phyloP scores from a whole-genome alignment of 192 early-diverging fungal species.

The Tieghemiomyces parasiticus region DNA sequence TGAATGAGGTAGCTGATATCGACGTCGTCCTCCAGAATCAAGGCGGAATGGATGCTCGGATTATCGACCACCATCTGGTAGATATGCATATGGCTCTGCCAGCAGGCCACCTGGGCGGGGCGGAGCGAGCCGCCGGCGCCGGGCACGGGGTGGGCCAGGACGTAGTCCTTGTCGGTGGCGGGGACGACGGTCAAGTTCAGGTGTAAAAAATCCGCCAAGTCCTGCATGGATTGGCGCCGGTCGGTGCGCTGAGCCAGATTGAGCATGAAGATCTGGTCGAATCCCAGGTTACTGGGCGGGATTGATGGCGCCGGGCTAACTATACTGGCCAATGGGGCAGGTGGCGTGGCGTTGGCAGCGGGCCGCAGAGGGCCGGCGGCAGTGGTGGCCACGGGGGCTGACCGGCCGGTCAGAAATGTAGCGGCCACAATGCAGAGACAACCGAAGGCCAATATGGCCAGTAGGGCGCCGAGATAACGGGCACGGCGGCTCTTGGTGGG shows the following conservation, averaged over 20 bases:
- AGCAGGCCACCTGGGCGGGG: constrained; percentile 12
- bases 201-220: constrained; percentile 9
- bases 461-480: not conserved
- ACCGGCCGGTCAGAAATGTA: not conserved
- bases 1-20: constrained; percentile 11
- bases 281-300: not conserved
- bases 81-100: constrained; percentile 14
- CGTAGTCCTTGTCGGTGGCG: constrained; percentile 9
- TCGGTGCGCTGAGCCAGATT: constrained; percentile 13
- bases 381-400: no score
- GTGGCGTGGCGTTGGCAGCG: not conserved
- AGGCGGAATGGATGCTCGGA: not conserved
- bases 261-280: constrained; percentile 14
- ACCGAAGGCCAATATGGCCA: not conserved
- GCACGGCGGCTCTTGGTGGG: no score
- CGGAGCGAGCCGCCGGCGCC: not conserved
- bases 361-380: not conserved
- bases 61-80: not conserved
- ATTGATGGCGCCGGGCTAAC: not conserved
- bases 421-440: not conserved
- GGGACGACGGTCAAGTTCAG: constrained; percentile 11
- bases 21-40: constrained; percentile 15
- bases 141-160: not conserved
- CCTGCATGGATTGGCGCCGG: constrained; percentile 11
- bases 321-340: not conserved